phyloP scores from a whole-genome alignment of 768 basidiomycete genomes.

The Amanita pseudoporphyria region DNA sequence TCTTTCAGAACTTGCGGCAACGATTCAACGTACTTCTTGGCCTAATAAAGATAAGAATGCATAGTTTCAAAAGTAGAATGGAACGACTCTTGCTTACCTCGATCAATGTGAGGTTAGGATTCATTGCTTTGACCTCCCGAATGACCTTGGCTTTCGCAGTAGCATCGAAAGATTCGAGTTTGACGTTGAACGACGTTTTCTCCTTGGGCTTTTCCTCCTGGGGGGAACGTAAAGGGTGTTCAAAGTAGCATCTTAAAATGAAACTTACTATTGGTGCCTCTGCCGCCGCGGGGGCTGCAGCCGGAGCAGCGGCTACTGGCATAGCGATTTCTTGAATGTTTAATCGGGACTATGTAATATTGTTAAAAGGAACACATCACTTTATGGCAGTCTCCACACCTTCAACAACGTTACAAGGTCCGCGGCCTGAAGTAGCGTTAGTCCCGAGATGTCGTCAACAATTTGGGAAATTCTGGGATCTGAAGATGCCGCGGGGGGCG shows the following conservation, averaged over 20 bases:
- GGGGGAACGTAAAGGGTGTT: neutral
- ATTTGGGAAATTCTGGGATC: constrained; percentile 71
- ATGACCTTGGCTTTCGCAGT: constrained; percentile 94
- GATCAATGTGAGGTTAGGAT: constrained; percentile 93
- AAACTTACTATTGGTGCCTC: constrained; percentile 55
- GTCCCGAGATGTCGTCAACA: constrained; percentile 84
- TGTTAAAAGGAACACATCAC: neutral
- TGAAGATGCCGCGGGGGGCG: constrained; percentile 28
- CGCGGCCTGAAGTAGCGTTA: constrained; percentile 90
- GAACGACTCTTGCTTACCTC: constrained; percentile 58
- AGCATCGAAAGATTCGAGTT: constrained; percentile 89
- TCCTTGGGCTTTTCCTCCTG: constrained; percentile 90
- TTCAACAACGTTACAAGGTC: constrained; percentile 91
- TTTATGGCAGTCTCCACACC: constrained; percentile 30
- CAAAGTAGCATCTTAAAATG: neutral
- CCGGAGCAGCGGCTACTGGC: constrained; percentile 62
- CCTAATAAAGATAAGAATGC: constrained; percentile 37
- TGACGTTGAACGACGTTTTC: constrained; percentile 96
- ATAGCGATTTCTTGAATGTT: constrained; percentile 98
- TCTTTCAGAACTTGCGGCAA: constrained; percentile 91
- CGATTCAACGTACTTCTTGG: constrained; percentile 98
- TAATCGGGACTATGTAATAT: constrained; percentile 55
- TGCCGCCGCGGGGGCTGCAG: constrained; percentile 51
- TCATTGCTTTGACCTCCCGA: constrained; percentile 91
- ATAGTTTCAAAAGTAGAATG: constrained; percentile 1